Base-by-base conservation (phyloP, 192 early-diverging fungal species). In the Coemansia interrupta region DNA sequence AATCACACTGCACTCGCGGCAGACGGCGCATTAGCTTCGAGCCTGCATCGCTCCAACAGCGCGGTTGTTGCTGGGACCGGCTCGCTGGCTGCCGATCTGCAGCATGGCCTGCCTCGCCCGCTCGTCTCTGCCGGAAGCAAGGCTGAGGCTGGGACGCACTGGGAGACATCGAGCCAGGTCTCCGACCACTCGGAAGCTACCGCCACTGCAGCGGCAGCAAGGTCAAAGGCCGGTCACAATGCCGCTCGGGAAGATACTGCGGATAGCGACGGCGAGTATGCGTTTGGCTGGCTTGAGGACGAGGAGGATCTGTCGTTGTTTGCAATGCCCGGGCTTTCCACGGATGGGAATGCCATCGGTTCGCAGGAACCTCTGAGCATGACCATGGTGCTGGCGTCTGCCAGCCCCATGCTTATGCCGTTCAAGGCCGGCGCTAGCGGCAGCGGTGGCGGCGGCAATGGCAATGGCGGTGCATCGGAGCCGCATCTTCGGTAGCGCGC, bases 261-360 rank as follows among this genome's bases (percentile, higher is more conserved):
- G 23, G 62, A 20, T 1, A 63, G 59, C 41, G 66, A 66, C 6
- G 32, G 61, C 22, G 70, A 49, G 0, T 78, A 78, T 42, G 66
- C 66, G 24, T 78, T 78, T 46, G 76, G 58, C 7, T 78, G 76
- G 76, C 59, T 78, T 23, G 76, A 78, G 47, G 70, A 72, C 57
- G 70, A 66, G 11, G 70, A 72, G 29, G 76, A 78, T 32, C 44
- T 78, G 55, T 50, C 58, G 17, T 47, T 78, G 48, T 78, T 78
- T 68, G 58, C 76, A 7, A 72, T 72, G 54, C 70, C 76, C 0
- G 61, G 59, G 32, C 49, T 78, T 23, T 30, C 44, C 19, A 15
- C 54, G 22, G 52, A 49, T 8, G 56, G 48, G 26, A 32, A 39
- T 26, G 24, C 53, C 29, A 40, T 47, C 7, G 52, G 54, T 23